phyloP scores from a whole-genome alignment of 768 basidiomycete species.

The Punctularia strigosozonata region DNA sequence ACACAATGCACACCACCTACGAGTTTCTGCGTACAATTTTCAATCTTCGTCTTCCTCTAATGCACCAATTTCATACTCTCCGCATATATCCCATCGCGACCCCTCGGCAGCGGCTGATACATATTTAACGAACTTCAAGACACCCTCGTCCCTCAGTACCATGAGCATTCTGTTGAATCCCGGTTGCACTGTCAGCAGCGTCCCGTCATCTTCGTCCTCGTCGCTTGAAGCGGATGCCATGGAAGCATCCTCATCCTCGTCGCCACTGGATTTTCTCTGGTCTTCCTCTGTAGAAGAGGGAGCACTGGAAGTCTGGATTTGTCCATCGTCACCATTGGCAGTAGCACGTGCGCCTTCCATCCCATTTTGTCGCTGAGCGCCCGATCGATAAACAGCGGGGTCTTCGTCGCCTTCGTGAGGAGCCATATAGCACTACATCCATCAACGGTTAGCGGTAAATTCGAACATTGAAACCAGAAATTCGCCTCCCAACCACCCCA shows the following conservation, averaged over 20 bases:
- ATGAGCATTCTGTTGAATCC: conserved; percentile 84
- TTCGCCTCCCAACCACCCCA: conserved; percentile 94
- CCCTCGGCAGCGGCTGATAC: conserved; percentile 82
- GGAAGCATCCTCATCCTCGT: conserved; percentile 25
- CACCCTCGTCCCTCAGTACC: conserved; percentile 84
- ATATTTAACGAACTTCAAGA: conserved; percentile 94
- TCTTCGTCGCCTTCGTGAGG: conserved; percentile 93
- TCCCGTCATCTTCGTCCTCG: conserved; percentile 63
- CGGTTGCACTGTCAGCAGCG: conserved; percentile 77
- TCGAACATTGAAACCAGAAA: conserved; percentile 3
- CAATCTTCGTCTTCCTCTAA: conserved; percentile 46
- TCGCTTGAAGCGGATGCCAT: conserved; percentile 11
- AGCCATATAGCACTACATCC: conserved; percentile 77
- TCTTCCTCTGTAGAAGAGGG: conserved; percentile 9
- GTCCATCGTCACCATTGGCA: conserved; percentile 11
- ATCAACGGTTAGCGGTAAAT: not conserved
- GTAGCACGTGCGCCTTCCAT: conserved; percentile 8
- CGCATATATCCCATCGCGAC: conserved; percentile 87
- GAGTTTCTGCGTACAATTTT: no score
- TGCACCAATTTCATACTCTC: conserved; percentile 86
- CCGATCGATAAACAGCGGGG: conserved; percentile 80
- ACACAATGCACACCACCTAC: no score
- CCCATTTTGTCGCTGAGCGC: conserved; percentile 14
- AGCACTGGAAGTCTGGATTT: conserved; percentile 4
- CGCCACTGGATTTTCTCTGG: conserved; percentile 12